Conservation (phyloP, 1,284 basidiomycete species). For the Marasmius sp. region DNA sequence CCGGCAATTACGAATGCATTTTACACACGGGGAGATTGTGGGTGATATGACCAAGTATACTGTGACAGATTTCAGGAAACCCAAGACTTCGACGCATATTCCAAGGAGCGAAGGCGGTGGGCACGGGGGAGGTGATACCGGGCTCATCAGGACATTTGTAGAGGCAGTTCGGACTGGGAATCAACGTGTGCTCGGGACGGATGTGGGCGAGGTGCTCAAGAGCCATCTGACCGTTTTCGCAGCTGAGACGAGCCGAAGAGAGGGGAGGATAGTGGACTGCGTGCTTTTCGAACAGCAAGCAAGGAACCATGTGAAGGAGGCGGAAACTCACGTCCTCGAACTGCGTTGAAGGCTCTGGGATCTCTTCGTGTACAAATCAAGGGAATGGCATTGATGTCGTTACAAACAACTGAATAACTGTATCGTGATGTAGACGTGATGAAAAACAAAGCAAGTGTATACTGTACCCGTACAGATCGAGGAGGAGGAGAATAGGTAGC, state of each 20-base stretch:
- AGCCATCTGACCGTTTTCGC: constrained; percentile 86
- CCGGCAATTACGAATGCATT: constrained; percentile 77
- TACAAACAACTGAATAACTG: constrained; percentile 2
- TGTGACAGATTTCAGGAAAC: constrained; percentile 75
- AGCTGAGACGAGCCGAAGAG: constrained; percentile 71
- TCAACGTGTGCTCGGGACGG: constrained; percentile 66
- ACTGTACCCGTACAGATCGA: constrained; percentile 8
- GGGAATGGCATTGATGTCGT: not conserved
- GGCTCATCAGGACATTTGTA: constrained; percentile 71
- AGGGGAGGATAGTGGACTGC: constrained; percentile 68
- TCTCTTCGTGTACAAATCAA: not conserved
- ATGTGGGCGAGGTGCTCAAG: constrained; percentile 66
- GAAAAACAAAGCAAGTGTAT: not conserved
- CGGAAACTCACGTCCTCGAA: not conserved
- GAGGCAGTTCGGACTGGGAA: constrained; percentile 63
- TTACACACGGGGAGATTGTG: constrained; percentile 79
- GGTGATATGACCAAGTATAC: constrained; percentile 79
- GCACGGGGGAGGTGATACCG: constrained; percentile 81
- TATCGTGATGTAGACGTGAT: not conserved
- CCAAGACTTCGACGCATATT: constrained; percentile 42
- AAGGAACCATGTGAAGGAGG: constrained; percentile 30
- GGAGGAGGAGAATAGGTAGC: not conserved
- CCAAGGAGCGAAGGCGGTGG: constrained; percentile 63
- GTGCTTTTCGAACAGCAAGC: constrained; percentile 55
- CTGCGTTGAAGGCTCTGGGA: constrained; percentile 1